Percentiles rank a stretch among this genome's conserved stretches.
Evolutionary conservation across 179 eudicot species (phyloP).

Genomic region (Drosera spatulata): DNA sequence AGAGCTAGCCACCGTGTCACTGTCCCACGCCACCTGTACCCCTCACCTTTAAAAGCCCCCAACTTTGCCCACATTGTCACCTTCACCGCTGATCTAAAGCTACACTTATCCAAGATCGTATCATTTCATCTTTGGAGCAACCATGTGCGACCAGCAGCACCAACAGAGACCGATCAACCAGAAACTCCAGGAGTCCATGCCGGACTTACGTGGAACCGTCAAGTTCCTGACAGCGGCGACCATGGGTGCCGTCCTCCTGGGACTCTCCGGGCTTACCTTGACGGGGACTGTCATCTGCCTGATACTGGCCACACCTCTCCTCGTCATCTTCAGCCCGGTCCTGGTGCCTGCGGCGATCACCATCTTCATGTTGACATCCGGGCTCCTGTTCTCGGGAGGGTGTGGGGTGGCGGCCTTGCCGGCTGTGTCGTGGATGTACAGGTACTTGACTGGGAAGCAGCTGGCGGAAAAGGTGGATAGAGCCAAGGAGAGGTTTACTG

Average conservation of each 20-base stretch:
- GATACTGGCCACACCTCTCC: slow-evolving; percentile 14
- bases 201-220: slow-evolving; percentile 17
- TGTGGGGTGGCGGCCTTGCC: slow-evolving; percentile 30
- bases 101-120: too few species aligned
- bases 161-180: slow-evolving; percentile 1
- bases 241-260: slow-evolving; percentile 17
- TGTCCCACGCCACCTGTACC: too few species aligned
- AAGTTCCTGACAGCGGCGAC: slow-evolving; percentile 31
- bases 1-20: too few species aligned
- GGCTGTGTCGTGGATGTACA: slow-evolving; percentile 28
- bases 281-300: slow-evolving; percentile 23
- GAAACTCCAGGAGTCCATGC: background rate
- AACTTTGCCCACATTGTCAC: too few species aligned
- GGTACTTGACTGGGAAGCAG: slow-evolving; percentile 23
- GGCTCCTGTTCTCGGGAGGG: slow-evolving; percentile 28
- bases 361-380: slow-evolving; percentile 5
- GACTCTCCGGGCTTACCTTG: slow-evolving; percentile 20
- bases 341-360: slow-evolving; percentile 24
- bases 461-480: slow-evolving; percentile 26
- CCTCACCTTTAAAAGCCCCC: too few species aligned
- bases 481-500: slow-evolving; percentile 14
- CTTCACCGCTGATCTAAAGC: too few species aligned
- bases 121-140: background rate
- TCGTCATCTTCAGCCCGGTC: slow-evolving; percentile 28
- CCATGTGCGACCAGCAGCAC: background rate